Base-by-base conservation (phyloP, 192 early-diverging fungal genomes). In the Gigaspora rosea region DNA sequence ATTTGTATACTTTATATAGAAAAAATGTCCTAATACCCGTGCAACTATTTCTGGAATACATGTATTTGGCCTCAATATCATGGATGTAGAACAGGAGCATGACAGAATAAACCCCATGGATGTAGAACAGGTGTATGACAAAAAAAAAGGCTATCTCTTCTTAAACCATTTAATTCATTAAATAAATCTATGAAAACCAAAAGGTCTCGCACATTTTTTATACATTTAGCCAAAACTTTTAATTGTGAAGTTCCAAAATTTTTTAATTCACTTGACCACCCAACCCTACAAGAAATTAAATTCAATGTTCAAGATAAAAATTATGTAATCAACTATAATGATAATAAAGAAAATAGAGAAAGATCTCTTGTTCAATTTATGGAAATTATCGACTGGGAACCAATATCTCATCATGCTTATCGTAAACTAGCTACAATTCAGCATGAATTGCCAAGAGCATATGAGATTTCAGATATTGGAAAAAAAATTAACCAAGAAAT, bases 81-180 rank as follows among this genome's bases (percentile, higher is more conserved):
- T 18, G 18, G 52, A 54, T 54, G 52, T 54, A 54, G 52, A 54
- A 8, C 11, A 54, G 18, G 52, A 54, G 18, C 52, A 18, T 54
- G 52, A 54, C 11, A 54, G 18, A 54, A 54, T n/a, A 4, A 54
- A 54, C n/a, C n/a, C n/a, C n/a, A n/a, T n/a, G n/a, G n/a, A n/a
- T n/a, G n/a, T n/a, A n/a, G n/a, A n/a, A n/a, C n/a, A n/a, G n/a
- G n/a, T n/a, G n/a, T n/a, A n/a, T n/a, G n/a, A n/a, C n/a, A n/a
- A n/a, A n/a, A n/a, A n/a, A n/a, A n/a, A 16, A 10, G 18, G 11
- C 18, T 18, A 16, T 8, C 11, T 54, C 18, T 18, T 54, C 18
- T 54, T 54, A 54, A 54, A 54, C 52, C 52, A 54, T 54, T 54
- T n/a, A n/a, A n/a, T n/a, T n/a, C n/a, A n/a, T n/a, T n/a, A n/a